Evolutionary conservation across 805 yeast genomes (phyloP).

Genomic region (Wickerhamiella occidentalis): DNA sequence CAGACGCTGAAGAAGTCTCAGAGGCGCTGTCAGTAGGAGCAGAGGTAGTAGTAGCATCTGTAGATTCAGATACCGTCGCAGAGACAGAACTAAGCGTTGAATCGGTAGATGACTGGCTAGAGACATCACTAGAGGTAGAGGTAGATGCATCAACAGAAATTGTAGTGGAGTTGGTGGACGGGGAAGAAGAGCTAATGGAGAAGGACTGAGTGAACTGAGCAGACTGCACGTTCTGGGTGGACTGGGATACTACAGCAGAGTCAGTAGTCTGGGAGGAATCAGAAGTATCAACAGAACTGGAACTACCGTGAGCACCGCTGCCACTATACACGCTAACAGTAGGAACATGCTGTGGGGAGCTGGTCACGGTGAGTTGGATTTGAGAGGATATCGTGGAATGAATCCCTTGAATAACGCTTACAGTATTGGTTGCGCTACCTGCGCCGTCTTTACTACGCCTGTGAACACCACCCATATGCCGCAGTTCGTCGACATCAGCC

Average conservation of each 20-base stretch:
- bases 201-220: background rate
- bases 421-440: background rate
- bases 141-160: too few species aligned
- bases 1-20: too few species aligned
- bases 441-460: too few species aligned
- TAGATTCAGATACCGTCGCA: background rate
- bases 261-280: background rate
- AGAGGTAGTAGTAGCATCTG: background rate
- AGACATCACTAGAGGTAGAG: too few species aligned
- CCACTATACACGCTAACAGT: background rate
- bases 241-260: too few species aligned
- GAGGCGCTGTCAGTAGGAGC: too few species aligned
- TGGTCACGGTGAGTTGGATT: background rate
- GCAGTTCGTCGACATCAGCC: background rate
- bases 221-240: too few species aligned
- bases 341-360: background rate
- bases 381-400: background rate
- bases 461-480: slow-evolving; percentile 2
- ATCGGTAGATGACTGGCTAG: too few species aligned
- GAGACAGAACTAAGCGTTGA: background rate
- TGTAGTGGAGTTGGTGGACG: too few species aligned
- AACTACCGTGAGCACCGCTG: background rate
- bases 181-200: too few species aligned
- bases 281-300: background rate
- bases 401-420: background rate